Evolutionary conservation across 441 rosid genomes (phyloP), one percentile per base, ranked within the genome.

Genomic region (Erodium texanum): DNA sequence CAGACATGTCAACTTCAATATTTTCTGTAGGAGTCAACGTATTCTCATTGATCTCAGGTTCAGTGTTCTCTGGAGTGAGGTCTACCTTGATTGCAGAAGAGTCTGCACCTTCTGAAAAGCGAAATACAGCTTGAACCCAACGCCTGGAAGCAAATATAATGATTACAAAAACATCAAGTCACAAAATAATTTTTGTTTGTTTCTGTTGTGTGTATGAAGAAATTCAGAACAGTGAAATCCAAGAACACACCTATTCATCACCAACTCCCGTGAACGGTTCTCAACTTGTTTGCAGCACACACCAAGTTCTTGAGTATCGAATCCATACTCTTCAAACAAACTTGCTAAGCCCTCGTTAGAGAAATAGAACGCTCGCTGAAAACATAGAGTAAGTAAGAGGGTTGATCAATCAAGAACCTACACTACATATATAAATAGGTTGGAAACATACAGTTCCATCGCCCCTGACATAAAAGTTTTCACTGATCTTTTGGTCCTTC

Each of bases 351-450:
- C 85, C 56, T 89, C 93, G 66, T 93, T 81, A 54, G 96, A 84
- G 66, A 93, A 93, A 78, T 93, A 93, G 88, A 85, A 91, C 52
- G 95, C 97, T 61, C 93, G 90, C 99, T 93, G 92, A 72, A 73
- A 75, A 76, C 56, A 70, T 27, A 66, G 20, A 27, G 38, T 16
- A 38, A 32, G 62, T 74, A 62, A 69, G 66, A 34, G 71, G 56
- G 72, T 62, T 34, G n/a, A 27, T 18, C 38, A 32, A 32, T 23
- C 18, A 5, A 48, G 45, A 73, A 66, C n/a, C 15, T 23, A 48
- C 24, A 14, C 64, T 67, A 69, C 15, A 56, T 16, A 18, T 18
- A 54, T 18, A 52, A 71, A 54, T 12, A 58, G 24, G 41, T 67
- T 19, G 15, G 68, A 66, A 69, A 85, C 96, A 81, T 83, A 91